These are phyloP conservation scores for Candida insectorum DNA, from an alignment of 805 yeast genomes.

Conservation along the genomic window DNA sequence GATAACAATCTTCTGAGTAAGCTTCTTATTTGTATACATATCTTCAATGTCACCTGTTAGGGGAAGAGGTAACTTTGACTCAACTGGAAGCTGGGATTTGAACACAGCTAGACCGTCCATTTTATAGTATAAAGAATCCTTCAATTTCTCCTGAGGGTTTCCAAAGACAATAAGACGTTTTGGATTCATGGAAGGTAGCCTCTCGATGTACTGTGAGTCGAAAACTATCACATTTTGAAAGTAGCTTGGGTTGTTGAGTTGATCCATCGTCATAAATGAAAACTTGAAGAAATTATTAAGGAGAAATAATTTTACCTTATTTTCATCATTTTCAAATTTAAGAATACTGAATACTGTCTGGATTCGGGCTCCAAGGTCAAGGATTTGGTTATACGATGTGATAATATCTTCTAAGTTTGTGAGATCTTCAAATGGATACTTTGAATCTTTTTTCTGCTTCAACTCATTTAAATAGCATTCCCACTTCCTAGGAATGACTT, in stretches of 20 bases:
- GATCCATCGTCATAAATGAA: background rate
- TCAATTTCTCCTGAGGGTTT: no score
- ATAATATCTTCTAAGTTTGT: background rate
- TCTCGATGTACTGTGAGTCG: conserved; percentile 1
- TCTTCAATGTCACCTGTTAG: no score
- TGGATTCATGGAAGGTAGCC: no score
- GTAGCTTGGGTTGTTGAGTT: background rate
- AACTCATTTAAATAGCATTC: background rate
- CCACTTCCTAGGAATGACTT: conserved; percentile 3
- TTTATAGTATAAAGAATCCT: no score
- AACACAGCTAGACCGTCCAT: no score
- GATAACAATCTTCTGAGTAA: no score
- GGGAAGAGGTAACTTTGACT: no score
- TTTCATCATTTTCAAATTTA: conserved; percentile 2
- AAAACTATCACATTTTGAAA: conserved; percentile 5
- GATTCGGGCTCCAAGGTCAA: conserved; percentile 1
- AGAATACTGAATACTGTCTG: conserved; percentile 1
- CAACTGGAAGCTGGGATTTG: no score
- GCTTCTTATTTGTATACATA: no score
- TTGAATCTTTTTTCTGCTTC: background rate
- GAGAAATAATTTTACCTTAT: conserved; percentile 2
- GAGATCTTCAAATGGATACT: conserved; percentile 3
- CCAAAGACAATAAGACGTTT: no score
- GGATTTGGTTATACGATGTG: background rate
- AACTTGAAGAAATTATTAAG: conserved; percentile 2